Base-by-base conservation (phyloP, 2,329 filamentous ascomycete genomes). In the Fusarium agapanthi region DNA sequence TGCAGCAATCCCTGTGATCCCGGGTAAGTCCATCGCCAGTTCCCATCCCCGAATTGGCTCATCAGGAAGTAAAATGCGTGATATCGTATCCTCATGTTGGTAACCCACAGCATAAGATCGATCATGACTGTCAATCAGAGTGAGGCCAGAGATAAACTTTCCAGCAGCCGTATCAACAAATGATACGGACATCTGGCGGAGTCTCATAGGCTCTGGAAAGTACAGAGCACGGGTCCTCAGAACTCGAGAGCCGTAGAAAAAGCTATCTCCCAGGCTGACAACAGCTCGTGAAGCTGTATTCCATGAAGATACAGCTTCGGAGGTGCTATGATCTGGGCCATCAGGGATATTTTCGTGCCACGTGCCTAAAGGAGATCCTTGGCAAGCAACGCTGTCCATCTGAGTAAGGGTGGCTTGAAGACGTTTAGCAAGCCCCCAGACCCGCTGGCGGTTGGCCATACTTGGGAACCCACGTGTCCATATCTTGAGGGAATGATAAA, bases 391-490 rank as follows among this genome's bases (percentile, higher is more conserved):
- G 1, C 16, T 6, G 10, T 37, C 40, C 3, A 57, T 5, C 4
- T 37, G 41, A 10, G 10, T 26, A 0, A 57, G 5, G 0, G 16
- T 35, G 0, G n/a, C 16, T 40, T 63, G 55, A 7, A 73, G 51
- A 1, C 3, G 6, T 20, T 69, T 58, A 0, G 61, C 30, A 12
- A 71, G 59, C 1, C 34, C 24, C 67, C 58, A 71, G 14, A 69
- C 24, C 2, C 67, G 70, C n/a, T 26, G 53, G 13, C 72, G 70
- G 32, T 73, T 74, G 9, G 8, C 6, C 43, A 72, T 26, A 24
- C n/a, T 24, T 13, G 61, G 63, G 30, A 59, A 40, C 26, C 53
- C 45, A 3, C 5, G 14, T 6, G 37, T 12, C 63, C 53, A 55
- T 2, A 30, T 34, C 2, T 34, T 30, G 0, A 55, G 16, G 0